These are phyloP conservation scores for Rhododendron vialii DNA, from an alignment of 148 eudicot genomes.

Conservation along the genomic window DNA sequence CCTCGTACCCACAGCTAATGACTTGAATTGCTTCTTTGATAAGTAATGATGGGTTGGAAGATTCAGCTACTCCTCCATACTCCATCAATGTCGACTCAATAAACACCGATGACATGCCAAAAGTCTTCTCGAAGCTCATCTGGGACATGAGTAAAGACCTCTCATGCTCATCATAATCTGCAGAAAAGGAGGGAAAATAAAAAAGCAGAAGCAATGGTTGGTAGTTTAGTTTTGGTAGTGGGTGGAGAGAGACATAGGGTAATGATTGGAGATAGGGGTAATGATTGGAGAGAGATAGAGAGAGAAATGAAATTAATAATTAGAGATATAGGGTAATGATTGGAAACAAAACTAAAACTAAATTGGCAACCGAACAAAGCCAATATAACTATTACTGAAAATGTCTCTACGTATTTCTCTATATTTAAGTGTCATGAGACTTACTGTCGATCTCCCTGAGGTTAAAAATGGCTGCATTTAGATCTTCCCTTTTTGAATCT, in stretches of 20 bases:
- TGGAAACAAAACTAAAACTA: too few species aligned
- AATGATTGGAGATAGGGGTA: too few species aligned
- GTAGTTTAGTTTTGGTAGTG: too few species aligned
- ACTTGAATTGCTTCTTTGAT: constrained; percentile 98
- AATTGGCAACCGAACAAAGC: too few species aligned
- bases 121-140: constrained; percentile 96
- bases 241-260: too few species aligned
- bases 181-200: background rate
- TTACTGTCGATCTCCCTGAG: constrained; percentile 90
- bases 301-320: too few species aligned
- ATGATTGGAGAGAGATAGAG: too few species aligned
- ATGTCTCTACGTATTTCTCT: background rate
- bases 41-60: constrained; percentile 71
- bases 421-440: background rate
- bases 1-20: constrained; percentile 96
- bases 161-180: constrained; percentile 94
- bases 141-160: constrained; percentile 92
- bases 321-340: too few species aligned
- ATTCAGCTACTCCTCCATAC: constrained; percentile 85
- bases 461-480: constrained; percentile 86
- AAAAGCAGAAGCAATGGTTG: background rate
- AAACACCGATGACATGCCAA: constrained; percentile 87
- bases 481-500: constrained; percentile 85
- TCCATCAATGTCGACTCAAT: constrained; percentile 96
- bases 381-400: background rate